phyloP scores from a whole-genome alignment of 495 filamentous ascomycete genomes.

The Annulohypoxylon nitens region DNA sequence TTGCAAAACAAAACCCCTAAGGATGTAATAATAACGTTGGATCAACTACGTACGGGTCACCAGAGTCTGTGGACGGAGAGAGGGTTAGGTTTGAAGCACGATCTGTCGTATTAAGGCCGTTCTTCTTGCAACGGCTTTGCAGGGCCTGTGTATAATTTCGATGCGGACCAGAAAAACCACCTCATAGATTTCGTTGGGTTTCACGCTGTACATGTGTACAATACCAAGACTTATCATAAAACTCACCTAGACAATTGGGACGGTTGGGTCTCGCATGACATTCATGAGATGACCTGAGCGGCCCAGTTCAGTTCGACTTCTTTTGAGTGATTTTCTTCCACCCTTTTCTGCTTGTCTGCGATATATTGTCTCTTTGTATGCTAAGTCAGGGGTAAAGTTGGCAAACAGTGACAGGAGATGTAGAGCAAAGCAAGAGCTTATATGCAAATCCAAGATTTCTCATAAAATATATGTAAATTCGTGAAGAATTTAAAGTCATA shows the following conservation, averaged over 20 bases:
- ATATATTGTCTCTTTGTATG: no score
- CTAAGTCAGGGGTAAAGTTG: neutral
- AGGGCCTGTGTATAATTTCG: constrained; percentile 55
- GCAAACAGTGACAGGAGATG: neutral
- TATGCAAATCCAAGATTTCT: no score
- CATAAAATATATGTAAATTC: no score
- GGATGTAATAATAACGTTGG: constrained; percentile 39
- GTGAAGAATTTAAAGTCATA: no score
- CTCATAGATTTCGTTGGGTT: constrained; percentile 60
- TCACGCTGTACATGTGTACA: constrained; percentile 60
- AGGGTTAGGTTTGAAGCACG: constrained; percentile 17
- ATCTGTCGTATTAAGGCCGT: constrained; percentile 37
- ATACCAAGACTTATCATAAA: constrained; percentile 47
- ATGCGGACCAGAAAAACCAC: constrained; percentile 50
- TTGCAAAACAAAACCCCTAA: constrained; percentile 65
- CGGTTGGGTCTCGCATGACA: constrained; percentile 27
- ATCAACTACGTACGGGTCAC: constrained; percentile 15
- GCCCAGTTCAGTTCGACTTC: constrained; percentile 2
- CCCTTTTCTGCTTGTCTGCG: neutral
- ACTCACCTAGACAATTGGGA: constrained; percentile 33
- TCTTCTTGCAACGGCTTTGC: constrained; percentile 28
- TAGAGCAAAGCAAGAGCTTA: neutral
- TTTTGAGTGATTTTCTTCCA: constrained; percentile 24
- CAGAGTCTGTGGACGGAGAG: constrained; percentile 29
- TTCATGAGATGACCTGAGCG: constrained; percentile 15